These are phyloP conservation scores for Pythium pyrilobum DNA, from an alignment of 352 stramenopile species.

Conservation along the genomic window DNA sequence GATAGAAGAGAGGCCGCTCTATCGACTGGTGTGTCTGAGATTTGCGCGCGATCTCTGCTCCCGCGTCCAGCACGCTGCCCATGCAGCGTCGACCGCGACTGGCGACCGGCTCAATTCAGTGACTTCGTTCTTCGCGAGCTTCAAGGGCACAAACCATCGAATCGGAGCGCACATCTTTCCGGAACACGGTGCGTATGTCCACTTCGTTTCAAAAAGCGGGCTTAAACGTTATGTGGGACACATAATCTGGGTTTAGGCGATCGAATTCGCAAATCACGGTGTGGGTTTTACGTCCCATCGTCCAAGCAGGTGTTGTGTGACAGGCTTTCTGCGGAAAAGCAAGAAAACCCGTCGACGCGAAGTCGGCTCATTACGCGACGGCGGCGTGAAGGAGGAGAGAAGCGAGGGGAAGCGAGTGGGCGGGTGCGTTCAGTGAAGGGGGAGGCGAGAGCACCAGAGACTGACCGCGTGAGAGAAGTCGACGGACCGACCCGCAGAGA, in stretches of 20 bases:
- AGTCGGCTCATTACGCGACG: slow-evolving; percentile 2
- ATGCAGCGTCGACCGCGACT: background rate
- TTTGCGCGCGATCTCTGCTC: too few relatives aligned
- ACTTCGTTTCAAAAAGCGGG: background rate
- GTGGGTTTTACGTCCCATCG: too few relatives aligned
- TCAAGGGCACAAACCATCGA: background rate
- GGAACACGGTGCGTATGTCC: background rate
- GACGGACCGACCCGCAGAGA: too few relatives aligned
- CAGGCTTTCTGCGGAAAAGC: slow-evolving; percentile 13
- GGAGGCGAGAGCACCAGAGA: too few relatives aligned
- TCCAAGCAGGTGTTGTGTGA: slow-evolving; percentile 21
- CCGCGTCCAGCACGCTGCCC: background rate
- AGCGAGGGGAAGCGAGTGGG: background rate
- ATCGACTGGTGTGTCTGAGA: background rate
- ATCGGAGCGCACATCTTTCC: background rate
- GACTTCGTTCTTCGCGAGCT: background rate
- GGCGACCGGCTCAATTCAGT: background rate
- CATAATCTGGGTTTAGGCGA: background rate
- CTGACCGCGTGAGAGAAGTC: too few relatives aligned
- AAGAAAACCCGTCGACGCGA: background rate
- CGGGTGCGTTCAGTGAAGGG: background rate
- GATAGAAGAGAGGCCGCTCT: background rate
- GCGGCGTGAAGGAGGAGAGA: too few relatives aligned
- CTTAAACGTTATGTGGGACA: background rate
- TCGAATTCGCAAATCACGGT: slow-evolving; percentile 8